phyloP scores from a whole-genome alignment of 2,329 filamentous ascomycete species.

The Arthrinium puccinioides region DNA sequence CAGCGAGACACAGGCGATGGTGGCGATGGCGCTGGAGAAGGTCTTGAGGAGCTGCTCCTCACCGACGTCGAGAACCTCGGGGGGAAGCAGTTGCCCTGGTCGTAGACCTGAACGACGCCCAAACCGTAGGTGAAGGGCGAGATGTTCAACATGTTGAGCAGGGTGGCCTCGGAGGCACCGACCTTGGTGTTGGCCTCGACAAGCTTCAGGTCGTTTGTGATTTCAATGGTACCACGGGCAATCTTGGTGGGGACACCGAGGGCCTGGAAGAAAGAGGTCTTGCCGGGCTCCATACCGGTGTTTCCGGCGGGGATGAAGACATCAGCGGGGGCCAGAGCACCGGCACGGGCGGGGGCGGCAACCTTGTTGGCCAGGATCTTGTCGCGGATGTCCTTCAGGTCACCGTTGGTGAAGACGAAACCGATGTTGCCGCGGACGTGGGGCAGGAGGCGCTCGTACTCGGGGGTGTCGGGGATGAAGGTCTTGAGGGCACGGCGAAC shows the following conservation, averaged over 20 bases:
- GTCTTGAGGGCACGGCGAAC: constrained; percentile 97
- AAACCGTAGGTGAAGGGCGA: constrained; percentile 99
- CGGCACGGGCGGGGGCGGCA: constrained; percentile 93
- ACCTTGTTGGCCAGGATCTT: constrained; percentile 97
- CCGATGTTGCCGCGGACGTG: constrained; percentile 96
- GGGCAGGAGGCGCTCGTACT: constrained; percentile 97
- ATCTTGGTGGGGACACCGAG: constrained; percentile 99
- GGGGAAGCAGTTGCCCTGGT: constrained; percentile 89
- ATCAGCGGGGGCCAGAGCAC: constrained; percentile 88
- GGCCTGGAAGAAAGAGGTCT: constrained; percentile 99
- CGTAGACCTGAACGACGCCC: constrained; percentile 93
- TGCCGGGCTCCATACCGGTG: constrained; percentile 99
- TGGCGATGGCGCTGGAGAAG: constrained; percentile 73
- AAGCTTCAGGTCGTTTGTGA: constrained; percentile 95
- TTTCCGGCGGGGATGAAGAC: constrained; percentile 96
- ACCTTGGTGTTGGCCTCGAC: constrained; percentile 90
- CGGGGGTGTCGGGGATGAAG: constrained; percentile 82
- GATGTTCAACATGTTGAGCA: constrained; percentile 99
- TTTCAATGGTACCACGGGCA: constrained; percentile 99
- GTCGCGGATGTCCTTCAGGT: constrained; percentile 87
- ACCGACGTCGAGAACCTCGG: constrained; percentile 84
- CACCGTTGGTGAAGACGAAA: constrained; percentile 98
- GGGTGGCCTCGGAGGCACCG: constrained; percentile 95
- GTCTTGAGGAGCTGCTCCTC: constrained; percentile 88
- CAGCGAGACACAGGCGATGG: constrained; percentile 86